Base-by-base conservation (phyloP, 2,329 filamentous ascomycete genomes). In the Neonectria punicea region DNA sequence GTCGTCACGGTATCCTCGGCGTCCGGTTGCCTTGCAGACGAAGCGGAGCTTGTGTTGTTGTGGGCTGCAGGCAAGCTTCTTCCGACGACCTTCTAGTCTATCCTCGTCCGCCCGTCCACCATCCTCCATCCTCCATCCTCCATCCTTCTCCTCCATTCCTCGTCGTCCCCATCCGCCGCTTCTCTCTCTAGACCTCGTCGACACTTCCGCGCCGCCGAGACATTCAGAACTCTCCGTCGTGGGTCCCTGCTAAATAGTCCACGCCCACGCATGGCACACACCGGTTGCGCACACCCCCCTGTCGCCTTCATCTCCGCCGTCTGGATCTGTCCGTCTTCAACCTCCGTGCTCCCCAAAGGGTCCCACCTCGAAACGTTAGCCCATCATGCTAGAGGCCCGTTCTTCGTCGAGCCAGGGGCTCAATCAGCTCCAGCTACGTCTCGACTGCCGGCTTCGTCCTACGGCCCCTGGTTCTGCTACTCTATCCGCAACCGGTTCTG, bases 361-460 rank as follows among this genome's bases (percentile, higher is more conserved):
- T 64, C 65, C 50, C 63, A 57, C 56, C 53, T 56, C 47, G 67
- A 74, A 73, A 74, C 71, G 59, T 70, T 72, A 72, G 73, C 66
- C 58, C 63, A 70, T 71, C 68, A 77, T 77, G 75, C 73, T 73
- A 68, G 65, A 58, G 59, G 67, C 67, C 49, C 55, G 53, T 55
- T 43, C 39, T 44, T 63, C 60, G 32, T 46, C 49, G 36, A 20
- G 50, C 68, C 72, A 74, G 70, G 71, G 70, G 68, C 63, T 70
- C 54, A 61, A 67, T 58, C 64, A 69, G 53, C 64, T 65, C 61
- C 67, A 70, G 32, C 62, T 69, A 63, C 68, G 59, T 44, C 61
- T 73, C 50, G 65, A 74, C 57, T 74, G 66, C 65, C 69, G 57
- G 66, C 70, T 69, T 70, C 67, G 71, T 70, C 53, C 67, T 61